These are phyloP conservation scores for Ploettnerulaceae sp. DNA, from an alignment of 2,329 filamentous ascomycete species.

Conservation along the genomic window DNA sequence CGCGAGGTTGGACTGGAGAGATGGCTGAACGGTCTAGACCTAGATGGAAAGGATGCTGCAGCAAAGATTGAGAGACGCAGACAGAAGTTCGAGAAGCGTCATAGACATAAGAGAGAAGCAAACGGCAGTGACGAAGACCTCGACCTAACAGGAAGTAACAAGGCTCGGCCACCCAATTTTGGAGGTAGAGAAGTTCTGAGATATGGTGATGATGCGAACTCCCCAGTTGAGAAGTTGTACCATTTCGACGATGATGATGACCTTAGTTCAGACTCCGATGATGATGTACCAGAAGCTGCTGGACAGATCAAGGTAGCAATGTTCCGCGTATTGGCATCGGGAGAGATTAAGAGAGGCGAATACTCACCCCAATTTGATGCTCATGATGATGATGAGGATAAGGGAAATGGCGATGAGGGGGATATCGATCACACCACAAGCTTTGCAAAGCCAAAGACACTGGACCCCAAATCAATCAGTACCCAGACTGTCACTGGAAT, in stretches of 20 bases:
- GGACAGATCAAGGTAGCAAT: conserved; percentile 98
- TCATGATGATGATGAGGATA: conserved; percentile 81
- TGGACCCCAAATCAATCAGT: conserved; percentile 95
- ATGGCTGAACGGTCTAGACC: conserved; percentile 92
- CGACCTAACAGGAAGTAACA: conserved; percentile 33
- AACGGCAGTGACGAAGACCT: conserved; percentile 44
- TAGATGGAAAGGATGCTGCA: conserved; percentile 88
- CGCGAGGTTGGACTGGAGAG: conserved; percentile 92
- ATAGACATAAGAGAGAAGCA: conserved; percentile 55
- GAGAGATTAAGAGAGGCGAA: conserved; percentile 95
- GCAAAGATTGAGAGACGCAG: conserved; percentile 86
- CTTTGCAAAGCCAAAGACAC: conserved; percentile 91
- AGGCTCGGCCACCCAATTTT: conserved; percentile 21
- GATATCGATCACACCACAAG: conserved; percentile 96
- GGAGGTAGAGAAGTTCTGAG: conserved; percentile 56
- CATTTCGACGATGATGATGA: conserved; percentile 65
- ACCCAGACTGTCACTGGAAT: conserved; percentile 99
- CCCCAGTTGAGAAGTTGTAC: conserved; percentile 65
- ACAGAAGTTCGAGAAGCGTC: conserved; percentile 68
- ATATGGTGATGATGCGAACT: conserved; percentile 72
- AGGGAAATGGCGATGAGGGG: conserved; percentile 56
- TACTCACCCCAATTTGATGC: conserved; percentile 98
- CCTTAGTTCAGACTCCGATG: conserved; percentile 66
- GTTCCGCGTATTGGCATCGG: conserved; percentile 90
- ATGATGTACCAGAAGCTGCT: conserved; percentile 87